Percentiles rank a stretch among this genome's conserved stretches.
Evolutionary conservation across 1,139 yeast species (phyloP).

Genomic region (Magnusiomyces tetraspermus): DNA sequence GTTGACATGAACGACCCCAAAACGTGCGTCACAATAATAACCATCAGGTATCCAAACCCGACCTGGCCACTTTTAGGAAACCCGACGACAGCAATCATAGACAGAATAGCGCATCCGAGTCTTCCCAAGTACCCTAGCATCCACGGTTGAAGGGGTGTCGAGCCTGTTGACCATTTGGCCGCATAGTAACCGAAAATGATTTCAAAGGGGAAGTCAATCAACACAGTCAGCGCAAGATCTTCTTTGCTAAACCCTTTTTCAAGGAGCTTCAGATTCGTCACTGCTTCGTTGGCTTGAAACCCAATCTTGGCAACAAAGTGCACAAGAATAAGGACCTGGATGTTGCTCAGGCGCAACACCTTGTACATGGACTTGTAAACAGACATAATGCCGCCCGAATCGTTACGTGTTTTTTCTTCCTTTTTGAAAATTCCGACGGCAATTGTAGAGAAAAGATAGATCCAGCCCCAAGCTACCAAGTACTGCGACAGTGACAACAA

Average conservation of each 20-base stretch:
- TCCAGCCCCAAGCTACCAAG: conserved; percentile 66
- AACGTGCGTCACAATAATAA: conserved; percentile 73
- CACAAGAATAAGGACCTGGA: conserved; percentile 63
- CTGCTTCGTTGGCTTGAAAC: conserved; percentile 92
- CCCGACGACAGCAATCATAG: conserved; percentile 60
- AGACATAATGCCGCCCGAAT: conserved; percentile 28
- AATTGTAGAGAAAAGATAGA: conserved; percentile 59
- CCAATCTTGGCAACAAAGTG: conserved; percentile 81
- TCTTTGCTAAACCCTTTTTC: conserved; percentile 92
- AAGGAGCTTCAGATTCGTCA: conserved; percentile 81
- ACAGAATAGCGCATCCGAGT: conserved; percentile 61
- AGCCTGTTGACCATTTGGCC: conserved; percentile 85
- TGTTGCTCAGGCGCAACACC: conserved; percentile 66
- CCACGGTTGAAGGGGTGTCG: conserved; percentile 75
- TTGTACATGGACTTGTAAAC: conserved; percentile 73
- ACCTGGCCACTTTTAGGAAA: conserved; percentile 59
- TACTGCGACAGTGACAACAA: conserved; percentile 66
- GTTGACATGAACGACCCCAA: conserved; percentile 89
- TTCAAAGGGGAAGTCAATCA: conserved; percentile 94
- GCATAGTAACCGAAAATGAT: conserved; percentile 91
- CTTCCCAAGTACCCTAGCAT: conserved; percentile 82
- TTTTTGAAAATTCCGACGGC: conserved; percentile 41
- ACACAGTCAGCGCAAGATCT: conserved; percentile 83
- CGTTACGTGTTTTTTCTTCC: conserved; percentile 37
- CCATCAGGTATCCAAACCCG: conserved; percentile 45